phyloP scores from a whole-genome alignment of 177 flowering plant species.

The Vitis hybrid region DNA sequence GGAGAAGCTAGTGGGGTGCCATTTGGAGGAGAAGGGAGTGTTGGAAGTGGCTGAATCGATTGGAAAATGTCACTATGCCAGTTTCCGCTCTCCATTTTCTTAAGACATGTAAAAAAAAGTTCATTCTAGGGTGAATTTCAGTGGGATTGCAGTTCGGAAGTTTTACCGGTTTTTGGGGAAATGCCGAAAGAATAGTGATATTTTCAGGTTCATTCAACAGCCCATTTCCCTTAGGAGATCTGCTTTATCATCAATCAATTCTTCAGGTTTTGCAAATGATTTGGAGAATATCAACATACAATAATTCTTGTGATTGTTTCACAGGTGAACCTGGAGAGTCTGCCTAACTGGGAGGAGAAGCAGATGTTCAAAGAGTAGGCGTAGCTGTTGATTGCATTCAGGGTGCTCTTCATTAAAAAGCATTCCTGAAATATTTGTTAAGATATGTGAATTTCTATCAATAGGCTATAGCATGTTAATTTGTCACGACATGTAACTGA shows the following conservation, averaged over 20 bases:
- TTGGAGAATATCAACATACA: not conserved
- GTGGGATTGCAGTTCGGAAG: no score
- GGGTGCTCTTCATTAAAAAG: not conserved
- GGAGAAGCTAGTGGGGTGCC: no score
- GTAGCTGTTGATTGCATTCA: not conserved
- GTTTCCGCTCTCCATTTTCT: no score
- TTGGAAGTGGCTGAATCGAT: no score
- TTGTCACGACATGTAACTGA: no score
- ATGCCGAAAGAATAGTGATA: no score
- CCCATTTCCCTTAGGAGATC: not conserved
- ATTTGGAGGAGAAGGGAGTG: no score
- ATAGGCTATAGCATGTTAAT: constrained; percentile 40
- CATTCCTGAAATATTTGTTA: not conserved
- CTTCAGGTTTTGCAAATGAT: not conserved
- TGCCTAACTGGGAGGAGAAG: constrained; percentile 95
- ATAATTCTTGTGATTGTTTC: constrained; percentile 9
- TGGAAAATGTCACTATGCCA: no score
- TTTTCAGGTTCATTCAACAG: no score
- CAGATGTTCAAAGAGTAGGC: constrained; percentile 73
- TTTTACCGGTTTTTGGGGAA: no score
- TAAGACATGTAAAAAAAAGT: no score
- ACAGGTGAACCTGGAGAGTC: constrained; percentile 84
- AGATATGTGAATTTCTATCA: not conserved
- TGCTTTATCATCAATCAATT: not conserved
- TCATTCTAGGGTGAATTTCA: no score